Evolutionary conservation across 1,139 yeast species (phyloP), one percentile per base, ranked within the genome.

Genomic region (Lodderomyces beijingensis): DNA sequence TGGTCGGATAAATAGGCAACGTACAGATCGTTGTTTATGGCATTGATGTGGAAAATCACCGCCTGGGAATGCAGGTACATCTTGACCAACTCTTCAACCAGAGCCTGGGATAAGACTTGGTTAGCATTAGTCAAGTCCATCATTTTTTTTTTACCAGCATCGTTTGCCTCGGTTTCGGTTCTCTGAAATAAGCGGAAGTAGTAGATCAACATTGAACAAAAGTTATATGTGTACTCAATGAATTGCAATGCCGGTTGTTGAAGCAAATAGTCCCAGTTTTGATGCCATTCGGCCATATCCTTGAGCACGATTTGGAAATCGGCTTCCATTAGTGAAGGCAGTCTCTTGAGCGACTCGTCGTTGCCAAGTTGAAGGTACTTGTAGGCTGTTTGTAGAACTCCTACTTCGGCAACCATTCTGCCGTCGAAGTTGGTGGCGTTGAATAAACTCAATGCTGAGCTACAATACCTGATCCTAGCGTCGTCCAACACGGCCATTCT

Each of bases 381-480:
- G 53, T 83, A 83, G 1, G 84, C 65, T 12, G 80, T 67, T 22
- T 77, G 55, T 36, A 81, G 74, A 8, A 83, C 65, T 13, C 79
- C 74, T 34, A 83, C 79, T 53, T 85, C 95, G 34, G 89, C 82
- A 11, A 84, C 82, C 79, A 85, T 83, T 40, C 94, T 59, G 10
- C 88, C 89, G 50, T 85, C 95, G 50, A 85, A 85, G 47, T 82
- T 82, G 3, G 91, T 82, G 0, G 91, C 78, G 28, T 75, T 66
- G 2, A 79, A 68, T 25, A 81, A 59, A 25, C 79, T 77, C 30
- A 81, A 59, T 1, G 82, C 73, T 6, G 81, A 68, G 15, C 77
- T 68, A 38, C 88, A 79, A 43, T 77, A 72, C 41, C 74, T 77
- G 32, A 83, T 55, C 37, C 89, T 60, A 23, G 72, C 64, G 41